Evolutionary conservation across 768 basidiomycete genomes (phyloP).

Genomic region (Psilocybe subaeruginosa): DNA sequence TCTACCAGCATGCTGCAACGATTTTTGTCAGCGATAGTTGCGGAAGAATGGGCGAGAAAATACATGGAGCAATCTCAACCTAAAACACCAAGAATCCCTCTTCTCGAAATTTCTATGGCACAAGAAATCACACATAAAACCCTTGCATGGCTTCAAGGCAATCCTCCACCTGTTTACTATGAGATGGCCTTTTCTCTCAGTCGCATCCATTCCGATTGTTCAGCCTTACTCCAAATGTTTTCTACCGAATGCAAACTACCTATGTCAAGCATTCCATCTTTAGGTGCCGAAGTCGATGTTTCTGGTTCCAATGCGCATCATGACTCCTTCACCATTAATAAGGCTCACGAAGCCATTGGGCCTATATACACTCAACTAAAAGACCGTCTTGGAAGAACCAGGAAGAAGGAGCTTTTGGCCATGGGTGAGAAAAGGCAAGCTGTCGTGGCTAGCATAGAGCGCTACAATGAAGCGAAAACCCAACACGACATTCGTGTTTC

Average conservation of each 20-base stretch:
- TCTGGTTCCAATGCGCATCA: conserved; percentile 51
- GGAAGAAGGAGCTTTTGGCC: conserved; percentile 73
- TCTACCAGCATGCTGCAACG: conserved; percentile 93
- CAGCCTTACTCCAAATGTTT: conserved; percentile 81
- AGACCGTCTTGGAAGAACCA: conserved; percentile 71
- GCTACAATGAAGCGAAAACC: conserved; percentile 80
- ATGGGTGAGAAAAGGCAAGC: conserved; percentile 78
- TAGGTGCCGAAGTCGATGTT: conserved; percentile 80
- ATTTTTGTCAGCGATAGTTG: conserved; percentile 79
- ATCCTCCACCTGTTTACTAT: conserved; percentile 80
- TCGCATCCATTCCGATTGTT: conserved; percentile 81
- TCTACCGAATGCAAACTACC: conserved; percentile 86
- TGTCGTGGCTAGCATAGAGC: conserved; percentile 71
- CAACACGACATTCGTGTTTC: conserved; percentile 87
- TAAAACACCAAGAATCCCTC: conserved; percentile 31
- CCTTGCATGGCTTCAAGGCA: conserved; percentile 72
- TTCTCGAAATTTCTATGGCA: conserved; percentile 65
- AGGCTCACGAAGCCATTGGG: conserved; percentile 73
- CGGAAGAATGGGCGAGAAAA: conserved; percentile 89
- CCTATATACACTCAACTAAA: conserved; percentile 75
- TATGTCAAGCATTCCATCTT: conserved; percentile 72
- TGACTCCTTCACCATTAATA: conserved; percentile 78
- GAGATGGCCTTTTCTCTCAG: conserved; percentile 86
- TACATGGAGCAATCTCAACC: conserved; percentile 36
- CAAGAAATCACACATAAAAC: conserved; percentile 70